A percentile compares a stretch with the other conserved stretches of the same genome.
These are phyloP conservation scores for Dryadomyces quercivorus DNA, from an alignment of 2,329 filamentous ascomycete genomes.

Conservation along the genomic window DNA sequence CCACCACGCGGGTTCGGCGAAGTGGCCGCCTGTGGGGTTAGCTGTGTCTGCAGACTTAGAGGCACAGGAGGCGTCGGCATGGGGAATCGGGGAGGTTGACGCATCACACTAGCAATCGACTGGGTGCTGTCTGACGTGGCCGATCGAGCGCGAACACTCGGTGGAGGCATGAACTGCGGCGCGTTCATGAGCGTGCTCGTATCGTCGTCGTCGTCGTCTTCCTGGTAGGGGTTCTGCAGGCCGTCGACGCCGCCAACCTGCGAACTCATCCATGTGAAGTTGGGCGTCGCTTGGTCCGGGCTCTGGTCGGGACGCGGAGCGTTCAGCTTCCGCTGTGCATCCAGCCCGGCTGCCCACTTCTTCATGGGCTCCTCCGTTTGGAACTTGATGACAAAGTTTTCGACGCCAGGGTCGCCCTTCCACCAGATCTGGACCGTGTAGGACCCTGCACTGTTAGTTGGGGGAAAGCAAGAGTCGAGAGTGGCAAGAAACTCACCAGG, in stretches of 20 bases:
- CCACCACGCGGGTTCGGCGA: slow-evolving; percentile 51
- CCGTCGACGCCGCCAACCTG: slow-evolving; percentile 37
- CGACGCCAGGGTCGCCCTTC: slow-evolving; percentile 91
- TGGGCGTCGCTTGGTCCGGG: slow-evolving; percentile 44
- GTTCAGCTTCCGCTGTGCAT: slow-evolving; percentile 59
- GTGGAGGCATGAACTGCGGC: not conserved
- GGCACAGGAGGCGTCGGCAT: slow-evolving; percentile 42
- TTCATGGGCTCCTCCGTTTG: slow-evolving; percentile 83
- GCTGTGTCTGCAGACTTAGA: slow-evolving; percentile 58
- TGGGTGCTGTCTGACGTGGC: slow-evolving; percentile 59
- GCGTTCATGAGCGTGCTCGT: not conserved
- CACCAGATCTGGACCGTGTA: slow-evolving; percentile 97
- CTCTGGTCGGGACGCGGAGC: slow-evolving; percentile 33
- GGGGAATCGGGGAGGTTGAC: slow-evolving; percentile 60
- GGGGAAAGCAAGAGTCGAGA: not conserved
- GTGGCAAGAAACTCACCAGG: slow-evolving; percentile 58
- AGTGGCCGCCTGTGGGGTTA: slow-evolving; percentile 23
- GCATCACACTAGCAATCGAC: slow-evolving; percentile 42
- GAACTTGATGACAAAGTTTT: slow-evolving; percentile 94
- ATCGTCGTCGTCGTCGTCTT: slow-evolving; percentile 51
- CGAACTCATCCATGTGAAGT: slow-evolving; percentile 69
- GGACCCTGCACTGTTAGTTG: slow-evolving; percentile 47
- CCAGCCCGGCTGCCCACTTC: slow-evolving; percentile 76
- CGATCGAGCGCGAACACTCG: slow-evolving; percentile 53
- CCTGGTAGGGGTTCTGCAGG: slow-evolving; percentile 70